Evolutionary conservation across 106 monocot species (phyloP).

Genomic region (Apostasia ramifera): DNA sequence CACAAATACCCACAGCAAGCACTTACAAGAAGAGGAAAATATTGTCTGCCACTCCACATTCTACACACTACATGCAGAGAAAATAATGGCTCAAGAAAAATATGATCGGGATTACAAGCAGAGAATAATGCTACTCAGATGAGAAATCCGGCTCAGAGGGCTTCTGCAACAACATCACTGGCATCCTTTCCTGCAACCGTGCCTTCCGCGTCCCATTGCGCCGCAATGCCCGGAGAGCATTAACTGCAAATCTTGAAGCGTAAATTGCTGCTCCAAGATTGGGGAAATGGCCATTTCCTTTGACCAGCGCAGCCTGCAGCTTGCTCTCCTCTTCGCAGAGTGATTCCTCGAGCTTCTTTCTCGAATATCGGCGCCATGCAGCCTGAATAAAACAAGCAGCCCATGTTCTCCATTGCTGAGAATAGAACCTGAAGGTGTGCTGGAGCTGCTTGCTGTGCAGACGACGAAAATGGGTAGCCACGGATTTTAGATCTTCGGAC

Average conservation of each 20-base stretch:
- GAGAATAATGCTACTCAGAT: conserved; percentile 19
- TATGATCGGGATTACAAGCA: too few relatives aligned
- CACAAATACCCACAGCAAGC: too few relatives aligned
- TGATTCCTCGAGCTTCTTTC: conserved; percentile 48
- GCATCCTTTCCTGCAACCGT: conserved; percentile 39
- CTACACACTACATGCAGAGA: too few relatives aligned
- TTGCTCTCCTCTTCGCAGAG: conserved; percentile 32
- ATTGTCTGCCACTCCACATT: too few relatives aligned
- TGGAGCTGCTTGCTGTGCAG: conserved; percentile 40
- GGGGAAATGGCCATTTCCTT: conserved; percentile 16
- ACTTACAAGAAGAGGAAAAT: too few relatives aligned
- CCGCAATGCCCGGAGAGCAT: conserved; percentile 22
- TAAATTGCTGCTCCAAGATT: conserved; percentile 44
- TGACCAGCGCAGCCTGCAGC: conserved; percentile 32
- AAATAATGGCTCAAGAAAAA: too few relatives aligned
- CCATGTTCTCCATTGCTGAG: conserved; percentile 57
- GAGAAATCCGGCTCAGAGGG: conserved; percentile 46
- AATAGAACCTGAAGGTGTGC: conserved; percentile 37
- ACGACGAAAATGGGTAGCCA: conserved; percentile 44
- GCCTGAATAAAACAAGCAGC: conserved; percentile 55
- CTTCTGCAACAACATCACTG: conserved; percentile 36
- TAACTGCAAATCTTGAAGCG: conserved; percentile 44
- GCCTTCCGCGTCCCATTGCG: conserved; percentile 25
- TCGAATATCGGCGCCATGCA: conserved; percentile 38
- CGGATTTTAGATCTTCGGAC: conserved; percentile 43